Percentiles rank a stretch among this genome's conserved stretches.
phyloP scores from a whole-genome alignment of 306 rosid species.

The Oemleria cerasiformis region DNA sequence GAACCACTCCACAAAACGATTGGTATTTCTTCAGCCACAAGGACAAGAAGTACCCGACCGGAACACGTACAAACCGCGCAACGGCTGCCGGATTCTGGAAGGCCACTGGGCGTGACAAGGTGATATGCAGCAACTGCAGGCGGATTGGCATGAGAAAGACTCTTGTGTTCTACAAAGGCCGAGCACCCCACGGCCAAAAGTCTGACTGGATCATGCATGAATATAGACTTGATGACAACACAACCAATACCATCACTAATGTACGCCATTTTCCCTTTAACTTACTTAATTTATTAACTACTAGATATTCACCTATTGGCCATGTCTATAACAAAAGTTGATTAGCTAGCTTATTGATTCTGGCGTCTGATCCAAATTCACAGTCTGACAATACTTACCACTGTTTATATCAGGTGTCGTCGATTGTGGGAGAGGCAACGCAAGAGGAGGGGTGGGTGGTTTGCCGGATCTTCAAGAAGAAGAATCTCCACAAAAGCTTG shows the following conservation, averaged over 20 bases:
- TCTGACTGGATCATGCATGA: slow-evolving; percentile 99
- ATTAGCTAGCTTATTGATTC: no score
- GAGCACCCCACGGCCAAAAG: slow-evolving; percentile 93
- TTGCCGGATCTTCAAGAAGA: slow-evolving; percentile 92
- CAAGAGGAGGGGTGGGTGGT: slow-evolving; percentile 99
- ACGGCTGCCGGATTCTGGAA: slow-evolving; percentile 95
- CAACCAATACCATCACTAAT: slow-evolving; percentile 25
- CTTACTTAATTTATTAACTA: no score
- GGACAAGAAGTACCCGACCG: slow-evolving; percentile 95
- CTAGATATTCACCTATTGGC: no score
- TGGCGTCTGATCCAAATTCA: no score
- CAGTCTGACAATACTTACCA: neutral
- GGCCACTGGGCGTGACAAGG: slow-evolving; percentile 94
- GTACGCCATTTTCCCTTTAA: slow-evolving; percentile 35
- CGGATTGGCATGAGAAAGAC: slow-evolving; percentile 97
- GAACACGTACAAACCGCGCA: slow-evolving; percentile 89
- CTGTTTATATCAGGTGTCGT: slow-evolving; percentile 31
- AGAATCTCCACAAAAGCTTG: slow-evolving; percentile 70
- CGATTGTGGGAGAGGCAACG: slow-evolving; percentile 50
- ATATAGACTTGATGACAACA: slow-evolving; percentile 73
- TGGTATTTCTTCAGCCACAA: slow-evolving; percentile 98
- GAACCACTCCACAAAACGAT: slow-evolving; percentile 92
- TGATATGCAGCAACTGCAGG: slow-evolving; percentile 57
- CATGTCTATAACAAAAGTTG: no score
- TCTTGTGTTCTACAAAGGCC: slow-evolving; percentile 85